Evolutionary conservation across 169 alveolate species (phyloP), one percentile per base, ranked within the genome.

Genomic region (Plasmodium malariae): DNA sequence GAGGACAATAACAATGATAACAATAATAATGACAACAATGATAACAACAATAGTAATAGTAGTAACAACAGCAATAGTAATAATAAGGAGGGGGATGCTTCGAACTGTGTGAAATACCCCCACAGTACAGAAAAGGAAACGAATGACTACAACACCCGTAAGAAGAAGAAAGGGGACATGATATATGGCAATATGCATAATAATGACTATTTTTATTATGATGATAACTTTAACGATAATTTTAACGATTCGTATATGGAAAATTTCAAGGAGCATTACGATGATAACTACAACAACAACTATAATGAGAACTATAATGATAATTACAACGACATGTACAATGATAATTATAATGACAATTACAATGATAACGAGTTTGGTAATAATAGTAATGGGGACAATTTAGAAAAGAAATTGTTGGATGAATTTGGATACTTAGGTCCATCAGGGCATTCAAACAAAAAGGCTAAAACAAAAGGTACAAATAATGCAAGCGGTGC

Each of bases 111-210:
- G 62, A 78, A 78, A 37, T 48, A 26, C 11, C 37, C n/a, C n/a
- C n/a, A 14, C 34, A 78, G 14, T 45, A 32, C 32, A 45, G 89
- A 63, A 43, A 78, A 78, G 21, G 89, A 78, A 62, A 62, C 57
- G 1, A 78, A 78, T 37, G 89, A 63, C 43, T 60, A 62, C 34
- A 74, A 59, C 19, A 78, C 89, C 11, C 72, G 74, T 24, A 62
- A 65, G 37, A 76, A 76, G 70, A 76, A 76, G 19, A 78, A 78
- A 17, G 69, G 57, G 5, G 40, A 74, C 45, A 40, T 30, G 0
- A n/a, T 1, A 12, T 71, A 71, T 36, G 55, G 30, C 14, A 45
- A 26, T 19, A 67, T 67, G 74, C 28, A 67, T 17, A 71, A 71
- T 36, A 51, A 28, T 28, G 85, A 71, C 17, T 71, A 71, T 57